Evolutionary conservation across 1,139 yeast genomes (phyloP), one percentile per base, ranked within the genome.

Genomic region (Candida sojae): DNA sequence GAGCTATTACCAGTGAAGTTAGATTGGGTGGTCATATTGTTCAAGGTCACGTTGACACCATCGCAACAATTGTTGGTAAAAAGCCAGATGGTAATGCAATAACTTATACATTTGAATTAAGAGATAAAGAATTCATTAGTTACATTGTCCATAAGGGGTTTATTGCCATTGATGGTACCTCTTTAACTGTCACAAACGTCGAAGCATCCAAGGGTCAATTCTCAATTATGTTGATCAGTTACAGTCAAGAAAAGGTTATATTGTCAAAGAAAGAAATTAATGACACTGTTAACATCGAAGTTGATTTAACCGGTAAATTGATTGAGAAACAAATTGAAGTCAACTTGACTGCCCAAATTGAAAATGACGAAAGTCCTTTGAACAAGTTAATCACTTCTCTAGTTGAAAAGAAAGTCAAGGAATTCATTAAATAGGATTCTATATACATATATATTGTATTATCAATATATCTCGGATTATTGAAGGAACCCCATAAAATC

Each of bases 11-110:
- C 61, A 57, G 88, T 77, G 91, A 88, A 46, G 91, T 86, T 10
- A 76, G 99, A 53, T 82, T 92, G 61, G 99, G 99, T 28, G 99
- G 99, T 0, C 99, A 93, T 67, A 83, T 92, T 53, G 99, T 93
- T 1, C 99, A 93, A 60, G 99, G 99, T 11, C 99, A 93, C 70
- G 92, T 95, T 32, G 99, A 93, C 63, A 89, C 97, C 0, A 77
- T 86, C 30, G 97, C 97, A 4, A 68, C 69, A 31, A 87, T 95
- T 36, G 77, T 79, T 1, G 64, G 68, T 1, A 75, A 70, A 32
- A 68, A 55, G 6, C 69, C 79, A 0, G 98, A 92, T 60, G 95
- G 88, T 2, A 88, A 91, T 66, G 87, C 98, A 2, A 72, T 91
- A 34, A 75, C 85, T 2, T 86, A 83, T 62, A 87, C 90, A 1